Conservation (phyloP, 202 grass and related monocot genomes). For the Setaria viridis region DNA sequence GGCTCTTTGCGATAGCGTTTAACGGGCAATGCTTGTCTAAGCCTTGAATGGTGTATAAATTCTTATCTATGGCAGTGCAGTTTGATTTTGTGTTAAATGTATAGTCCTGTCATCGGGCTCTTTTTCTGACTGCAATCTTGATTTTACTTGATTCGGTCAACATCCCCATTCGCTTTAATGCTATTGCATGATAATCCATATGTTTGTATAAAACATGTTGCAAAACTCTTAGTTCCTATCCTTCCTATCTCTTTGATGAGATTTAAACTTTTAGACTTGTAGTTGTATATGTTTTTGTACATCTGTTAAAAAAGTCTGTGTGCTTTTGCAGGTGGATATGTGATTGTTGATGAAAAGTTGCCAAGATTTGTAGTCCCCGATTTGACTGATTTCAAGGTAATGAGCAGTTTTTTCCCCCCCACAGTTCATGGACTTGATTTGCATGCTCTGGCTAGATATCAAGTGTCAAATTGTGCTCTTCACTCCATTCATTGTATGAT, state of each 20-base stretch:
- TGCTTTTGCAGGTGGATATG: conserved; percentile 77
- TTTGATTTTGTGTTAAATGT: not conserved
- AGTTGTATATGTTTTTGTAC: not conserved
- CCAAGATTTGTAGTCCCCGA: conserved; percentile 88
- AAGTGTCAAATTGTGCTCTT: conserved; percentile 4
- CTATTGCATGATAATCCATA: not conserved
- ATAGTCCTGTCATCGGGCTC: not conserved
- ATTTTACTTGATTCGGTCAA: conserved; percentile 15
- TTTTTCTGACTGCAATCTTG: not conserved
- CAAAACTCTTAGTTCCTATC: not conserved
- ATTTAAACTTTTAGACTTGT: not conserved
- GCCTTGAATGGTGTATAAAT: not conserved
- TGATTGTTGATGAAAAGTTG: conserved; percentile 84
- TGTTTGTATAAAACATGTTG: not conserved
- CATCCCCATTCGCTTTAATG: not conserved
- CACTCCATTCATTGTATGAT: not conserved
- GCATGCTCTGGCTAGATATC: not conserved
- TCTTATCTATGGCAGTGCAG: not conserved
- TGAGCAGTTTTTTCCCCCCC: not conserved
- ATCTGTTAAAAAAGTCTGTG: conserved; percentile 15
- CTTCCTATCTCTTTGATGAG: not conserved
- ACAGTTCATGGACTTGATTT: not conserved
- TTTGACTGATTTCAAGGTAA: conserved; percentile 90
- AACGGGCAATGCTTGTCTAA: not conserved
- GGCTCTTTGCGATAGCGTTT: not conserved